Evolutionary conservation across 169 alveolate species (phyloP).

Genomic region (Amoebophrya sp.): DNA sequence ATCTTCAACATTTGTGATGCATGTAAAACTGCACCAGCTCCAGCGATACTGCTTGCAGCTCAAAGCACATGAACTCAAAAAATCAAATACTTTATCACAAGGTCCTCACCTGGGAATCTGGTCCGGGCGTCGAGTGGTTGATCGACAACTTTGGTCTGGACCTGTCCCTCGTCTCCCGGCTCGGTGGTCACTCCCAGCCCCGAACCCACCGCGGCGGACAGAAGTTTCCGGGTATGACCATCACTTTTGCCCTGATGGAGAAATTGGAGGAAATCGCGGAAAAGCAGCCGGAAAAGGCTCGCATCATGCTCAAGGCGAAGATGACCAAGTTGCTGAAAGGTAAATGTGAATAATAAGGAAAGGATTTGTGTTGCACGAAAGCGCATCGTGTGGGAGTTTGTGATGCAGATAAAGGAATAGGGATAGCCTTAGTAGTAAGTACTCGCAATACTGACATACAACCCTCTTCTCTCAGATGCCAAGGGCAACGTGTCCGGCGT

Average conservation of each 20-base stretch:
- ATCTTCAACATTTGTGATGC: no score
- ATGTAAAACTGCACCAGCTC: no score
- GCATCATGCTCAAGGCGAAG: conserved; percentile 42
- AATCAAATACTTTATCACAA: no score
- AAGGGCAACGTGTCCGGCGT: conserved; percentile 38
- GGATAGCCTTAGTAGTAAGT: no score
- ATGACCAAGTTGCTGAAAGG: conserved; percentile 33
- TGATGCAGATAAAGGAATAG: no score
- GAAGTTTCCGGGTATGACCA: conserved; percentile 32
- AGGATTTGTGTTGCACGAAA: no score
- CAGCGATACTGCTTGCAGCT: no score
- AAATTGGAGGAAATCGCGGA: conserved; percentile 30
- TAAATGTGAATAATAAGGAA: no score
- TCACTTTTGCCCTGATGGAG: conserved; percentile 35
- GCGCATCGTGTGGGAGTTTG: no score
- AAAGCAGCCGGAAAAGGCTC: conserved; percentile 28
- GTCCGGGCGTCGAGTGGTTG: conserved; percentile 49
- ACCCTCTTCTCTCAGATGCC: no score
- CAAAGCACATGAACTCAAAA: no score
- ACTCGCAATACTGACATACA: no score
- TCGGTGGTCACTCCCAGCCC: conserved; percentile 55
- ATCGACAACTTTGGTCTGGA: conserved; percentile 43
- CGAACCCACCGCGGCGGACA: conserved; percentile 46
- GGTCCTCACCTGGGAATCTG: conserved; percentile 44
- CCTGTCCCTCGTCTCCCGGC: conserved; percentile 44